Percentiles rank a stretch among this genome's conserved stretches.
Evolutionary conservation across 129 eudicot species (phyloP).

Genomic region (Arctium lappa): DNA sequence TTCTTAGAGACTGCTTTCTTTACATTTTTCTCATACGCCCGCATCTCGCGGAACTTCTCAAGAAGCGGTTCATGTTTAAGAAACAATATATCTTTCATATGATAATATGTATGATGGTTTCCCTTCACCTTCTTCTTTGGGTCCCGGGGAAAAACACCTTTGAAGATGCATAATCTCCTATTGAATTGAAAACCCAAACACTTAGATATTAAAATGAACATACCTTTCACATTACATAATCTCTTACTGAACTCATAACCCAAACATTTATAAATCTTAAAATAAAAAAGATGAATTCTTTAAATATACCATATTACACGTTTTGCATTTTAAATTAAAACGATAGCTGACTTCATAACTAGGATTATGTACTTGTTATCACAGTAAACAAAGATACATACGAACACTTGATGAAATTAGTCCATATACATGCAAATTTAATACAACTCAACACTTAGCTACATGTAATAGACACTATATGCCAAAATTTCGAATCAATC

Average conservation of each 20-base stretch:
- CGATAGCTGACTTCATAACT: neutral
- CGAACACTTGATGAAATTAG: neutral
- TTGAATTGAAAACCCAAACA: neutral
- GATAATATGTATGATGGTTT: slow-evolving; percentile 88
- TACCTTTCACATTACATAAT: slow-evolving; percentile 63
- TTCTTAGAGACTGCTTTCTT: slow-evolving; percentile 74
- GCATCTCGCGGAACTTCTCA: slow-evolving; percentile 63
- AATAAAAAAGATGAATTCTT: neutral
- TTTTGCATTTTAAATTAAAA: neutral
- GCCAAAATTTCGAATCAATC: neutral
- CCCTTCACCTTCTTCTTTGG: slow-evolving; percentile 96
- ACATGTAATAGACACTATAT: neutral
- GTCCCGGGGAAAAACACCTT: slow-evolving; percentile 82
- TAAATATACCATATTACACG: neutral
- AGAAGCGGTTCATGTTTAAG: slow-evolving; percentile 76
- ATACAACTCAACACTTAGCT: neutral
- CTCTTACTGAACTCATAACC: slow-evolving; percentile 27
- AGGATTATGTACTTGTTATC: neutral
- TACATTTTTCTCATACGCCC: slow-evolving; percentile 67
- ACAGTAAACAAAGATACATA: neutral
- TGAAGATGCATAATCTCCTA: slow-evolving; percentile 81
- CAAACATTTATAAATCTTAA: neutral
- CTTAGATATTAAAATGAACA: slow-evolving; percentile 1
- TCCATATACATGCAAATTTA: neutral
- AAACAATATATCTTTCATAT: slow-evolving; percentile 74